Percentiles rank a stretch among this genome's conserved stretches.
These are phyloP conservation scores for Haberlea rhodopensis DNA, from an alignment of 257 asterid species.

Conservation along the genomic window DNA sequence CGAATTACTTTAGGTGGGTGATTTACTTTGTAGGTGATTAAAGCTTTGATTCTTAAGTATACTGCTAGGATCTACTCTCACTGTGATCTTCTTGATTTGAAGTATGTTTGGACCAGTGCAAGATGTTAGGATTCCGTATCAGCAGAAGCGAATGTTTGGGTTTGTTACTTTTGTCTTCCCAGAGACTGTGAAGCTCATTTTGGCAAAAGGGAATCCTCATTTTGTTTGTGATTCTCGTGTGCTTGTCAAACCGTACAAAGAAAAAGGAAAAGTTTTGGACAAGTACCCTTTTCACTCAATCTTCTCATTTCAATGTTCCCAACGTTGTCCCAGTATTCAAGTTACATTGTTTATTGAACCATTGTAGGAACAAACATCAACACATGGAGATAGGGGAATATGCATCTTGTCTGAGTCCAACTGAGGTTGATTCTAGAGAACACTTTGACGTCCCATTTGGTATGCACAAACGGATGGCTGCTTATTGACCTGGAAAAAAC, in stretches of 20 bases:
- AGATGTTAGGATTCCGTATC: constrained; percentile 93
- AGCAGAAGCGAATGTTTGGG: constrained; percentile 94
- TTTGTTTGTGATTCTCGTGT: constrained; percentile 92
- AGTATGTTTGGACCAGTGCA: constrained; percentile 90
- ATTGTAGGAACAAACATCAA: constrained; percentile 66
- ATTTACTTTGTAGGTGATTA: constrained; percentile 9
- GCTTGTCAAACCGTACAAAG: constrained; percentile 94
- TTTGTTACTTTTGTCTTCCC: constrained; percentile 79
- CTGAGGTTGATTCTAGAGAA: constrained; percentile 66
- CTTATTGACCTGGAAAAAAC: background rate
- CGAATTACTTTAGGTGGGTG: constrained; percentile 71
- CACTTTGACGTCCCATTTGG: constrained; percentile 72
- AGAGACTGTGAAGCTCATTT: constrained; percentile 80
- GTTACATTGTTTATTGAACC: constrained; percentile 7
- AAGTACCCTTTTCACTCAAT: constrained; percentile 38
- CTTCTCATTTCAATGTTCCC: background rate
- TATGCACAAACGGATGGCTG: constrained; percentile 26
- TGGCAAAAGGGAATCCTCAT: constrained; percentile 95
- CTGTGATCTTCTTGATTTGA: constrained; percentile 23
- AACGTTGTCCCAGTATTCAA: constrained; percentile 5
- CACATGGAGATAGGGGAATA: constrained; percentile 69
- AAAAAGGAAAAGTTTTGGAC: constrained; percentile 80
- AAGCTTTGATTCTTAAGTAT: background rate
- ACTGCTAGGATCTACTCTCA: constrained; percentile 4
- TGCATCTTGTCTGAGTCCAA: constrained; percentile 62